Evolutionary conservation across 352 stramenopile species (phyloP), one percentile per base, ranked within the genome.

Genomic region (Pythium brassicae): DNA sequence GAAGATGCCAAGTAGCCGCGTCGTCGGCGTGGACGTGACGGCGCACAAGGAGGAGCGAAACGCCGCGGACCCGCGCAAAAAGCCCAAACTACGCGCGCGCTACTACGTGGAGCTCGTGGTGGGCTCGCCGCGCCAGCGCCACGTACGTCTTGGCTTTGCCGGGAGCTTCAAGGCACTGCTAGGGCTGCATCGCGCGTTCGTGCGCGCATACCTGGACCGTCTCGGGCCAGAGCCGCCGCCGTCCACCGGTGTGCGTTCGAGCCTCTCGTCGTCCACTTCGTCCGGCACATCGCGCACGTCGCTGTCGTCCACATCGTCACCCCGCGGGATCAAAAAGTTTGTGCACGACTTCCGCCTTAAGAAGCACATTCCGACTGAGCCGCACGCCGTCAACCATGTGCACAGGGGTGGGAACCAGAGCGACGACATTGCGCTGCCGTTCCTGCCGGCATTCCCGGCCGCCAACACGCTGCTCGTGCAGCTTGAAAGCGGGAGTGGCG

Each of bases 81-180:
- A 74, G 43, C 63, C 57, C 48, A 74, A 78, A 50, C 46, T 80
- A 39, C 78, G 65, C 43, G 74, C 83, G 62, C 78, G 78, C 34
- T 89, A 87, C 68, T 89, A 89, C 59, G 76, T 89, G 54, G 78
- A 89, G 61, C 45, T 89, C 32, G 68, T 89, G 19, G 68, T 87
- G 43, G 78, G 76, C 23, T 69, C 72, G 10, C 59, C 67, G 20
- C 76, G 72, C 39, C 69, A 63, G 65, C 76, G 52, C 34, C 78
- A 87, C 72, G 78, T 69, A 54, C 76, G 78, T 0, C 50, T 87
- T 26, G 76, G 74, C 29, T 89, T 89, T 69, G 80, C 74, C 6
- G 78, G 78, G 42, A 74, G 72, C 27, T 89, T 89, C 59, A 72
- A 78, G 60, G 63, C 72, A 51, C 72, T 89, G 25, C 61, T 87